Conservation (phyloP, 2,329 filamentous ascomycete species). For the Penicillium sp. region DNA sequence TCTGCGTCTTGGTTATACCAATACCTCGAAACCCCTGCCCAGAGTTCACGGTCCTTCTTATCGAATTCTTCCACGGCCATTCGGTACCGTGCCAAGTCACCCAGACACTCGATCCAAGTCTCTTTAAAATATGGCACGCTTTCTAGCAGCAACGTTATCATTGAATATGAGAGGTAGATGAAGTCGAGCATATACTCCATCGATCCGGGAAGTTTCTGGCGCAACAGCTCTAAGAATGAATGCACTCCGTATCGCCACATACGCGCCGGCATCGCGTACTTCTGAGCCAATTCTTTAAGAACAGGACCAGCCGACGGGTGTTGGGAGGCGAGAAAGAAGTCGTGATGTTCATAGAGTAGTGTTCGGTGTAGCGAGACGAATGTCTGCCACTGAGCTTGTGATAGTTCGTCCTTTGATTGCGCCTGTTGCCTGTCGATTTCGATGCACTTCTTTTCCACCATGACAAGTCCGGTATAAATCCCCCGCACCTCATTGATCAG, state of each 20-base stretch:
- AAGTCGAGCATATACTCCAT: conserved; percentile 89
- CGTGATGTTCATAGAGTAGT: conserved; percentile 76
- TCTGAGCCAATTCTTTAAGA: conserved; percentile 67
- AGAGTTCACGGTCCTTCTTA: conserved; percentile 70
- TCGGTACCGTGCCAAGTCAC: conserved; percentile 78
- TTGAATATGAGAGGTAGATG: conserved; percentile 84
- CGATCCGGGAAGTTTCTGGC: conserved; percentile 71
- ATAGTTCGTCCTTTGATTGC: conserved; percentile 37
- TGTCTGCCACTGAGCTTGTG: conserved; percentile 75
- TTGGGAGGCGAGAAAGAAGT: conserved; percentile 83
- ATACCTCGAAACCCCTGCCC: conserved; percentile 74
- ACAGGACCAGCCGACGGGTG: conserved; percentile 74
- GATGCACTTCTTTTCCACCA: conserved; percentile 86
- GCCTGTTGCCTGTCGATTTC: conserved; percentile 69
- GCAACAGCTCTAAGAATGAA: conserved; percentile 73
- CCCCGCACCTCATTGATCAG: conserved; percentile 69
- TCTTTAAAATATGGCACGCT: conserved; percentile 79
- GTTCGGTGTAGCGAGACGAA: conserved; percentile 80
- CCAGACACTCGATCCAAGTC: conserved; percentile 91
- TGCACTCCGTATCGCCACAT: conserved; percentile 97
- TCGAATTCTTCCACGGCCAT: conserved; percentile 92
- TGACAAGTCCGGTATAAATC: conserved; percentile 72
- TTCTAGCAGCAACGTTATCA: conserved; percentile 84
- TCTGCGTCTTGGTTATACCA: conserved; percentile 88
- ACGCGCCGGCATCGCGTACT: conserved; percentile 86